These are phyloP conservation scores for Diplosphaera chodatii DNA, from an alignment of 139 green algal species.

Conservation along the genomic window DNA sequence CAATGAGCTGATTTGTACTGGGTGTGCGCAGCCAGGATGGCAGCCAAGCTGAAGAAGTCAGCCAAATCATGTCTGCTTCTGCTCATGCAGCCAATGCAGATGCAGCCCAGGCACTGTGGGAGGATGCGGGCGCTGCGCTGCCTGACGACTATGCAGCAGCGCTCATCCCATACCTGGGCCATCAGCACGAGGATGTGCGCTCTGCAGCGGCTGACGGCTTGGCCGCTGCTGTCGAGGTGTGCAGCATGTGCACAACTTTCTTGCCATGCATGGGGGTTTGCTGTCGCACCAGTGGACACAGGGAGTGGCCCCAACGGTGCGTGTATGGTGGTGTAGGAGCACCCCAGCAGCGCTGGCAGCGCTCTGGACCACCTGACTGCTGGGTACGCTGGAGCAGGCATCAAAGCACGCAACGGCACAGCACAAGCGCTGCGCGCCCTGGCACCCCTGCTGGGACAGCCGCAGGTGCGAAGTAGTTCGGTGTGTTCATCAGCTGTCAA, in stretches of 20 bases:
- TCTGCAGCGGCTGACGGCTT: slow-evolving; percentile 11
- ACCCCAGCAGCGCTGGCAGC: slow-evolving; percentile 11
- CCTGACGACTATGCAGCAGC: slow-evolving; percentile 7
- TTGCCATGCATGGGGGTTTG: too few species aligned
- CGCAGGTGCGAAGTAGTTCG: too few species aligned
- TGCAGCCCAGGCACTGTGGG: slow-evolving; percentile 46
- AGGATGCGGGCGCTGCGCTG: slow-evolving; percentile 18
- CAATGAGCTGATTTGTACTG: too few species aligned
- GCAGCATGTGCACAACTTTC: too few species aligned
- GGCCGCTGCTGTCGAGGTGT: slow-evolving; percentile 29
- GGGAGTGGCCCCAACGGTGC: too few species aligned
- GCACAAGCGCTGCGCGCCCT: slow-evolving; percentile 55
- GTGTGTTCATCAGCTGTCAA: too few species aligned
- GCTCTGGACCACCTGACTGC: slow-evolving; percentile 31
- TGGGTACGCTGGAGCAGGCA: slow-evolving; percentile 2
- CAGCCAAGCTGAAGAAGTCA: too few species aligned
- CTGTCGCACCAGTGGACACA: too few species aligned
- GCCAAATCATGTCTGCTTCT: too few species aligned
- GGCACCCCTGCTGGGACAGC: slow-evolving; percentile 43
- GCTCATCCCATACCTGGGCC: slow-evolving; percentile 31
- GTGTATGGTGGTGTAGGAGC: too few species aligned
- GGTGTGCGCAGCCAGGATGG: too few species aligned
- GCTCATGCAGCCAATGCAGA: slow-evolving; percentile 55
- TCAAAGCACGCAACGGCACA: slow-evolving; percentile 36
- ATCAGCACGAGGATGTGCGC: slow-evolving; percentile 12